Base-by-base conservation (phyloP, 805 yeast species). In the Kodamaea kaohsiungensis region DNA sequence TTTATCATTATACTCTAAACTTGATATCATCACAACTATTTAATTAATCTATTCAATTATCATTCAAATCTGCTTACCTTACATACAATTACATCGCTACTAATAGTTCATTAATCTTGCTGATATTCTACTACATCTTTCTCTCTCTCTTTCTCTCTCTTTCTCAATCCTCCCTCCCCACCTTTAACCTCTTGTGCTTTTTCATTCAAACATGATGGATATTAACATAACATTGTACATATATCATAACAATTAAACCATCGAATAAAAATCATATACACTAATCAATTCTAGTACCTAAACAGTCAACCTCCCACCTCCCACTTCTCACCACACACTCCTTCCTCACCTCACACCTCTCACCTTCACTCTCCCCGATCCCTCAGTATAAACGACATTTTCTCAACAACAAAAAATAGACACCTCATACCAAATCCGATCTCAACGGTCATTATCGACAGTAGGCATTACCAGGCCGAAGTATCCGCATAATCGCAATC, bases 351-450 rank as follows among this genome's bases (percentile, higher is more conserved):
- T 10, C 16, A 40, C n/a, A 2, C 12, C 9, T 40, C n/a, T 16
- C 10, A 13, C 2, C n/a, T n/a, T n/a, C n/a, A n/a, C n/a, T n/a
- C n/a, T n/a, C 22, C 19, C 22, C 48, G 13, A 27, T 6, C 22
- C 10, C 16, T 15, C 19, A 13, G 16, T 7, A 10, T 22, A 13
- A 19, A 45, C 48, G 38, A 27, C 37, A 45, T 45, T 33, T 33
- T 45, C 48, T 25, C 48, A 45, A 25, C 48, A 45, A 45, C 48
- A 45, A 48, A 35, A 48, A 48, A 30, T 30, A 48, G 40, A 38
- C 35, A 38, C 42, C 40, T 43, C 19, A 18, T 43, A 25, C 15
- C 51, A 40, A 49, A 15, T 16, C 19, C 19, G 45, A 40, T 40
- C 45, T 18, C 13, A 18, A 45, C 43, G 50, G 27, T 30, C 25